Evolutionary conservation across 176 grass and related monocot species (phyloP).

Genomic region (Leersia perrieri): DNA sequence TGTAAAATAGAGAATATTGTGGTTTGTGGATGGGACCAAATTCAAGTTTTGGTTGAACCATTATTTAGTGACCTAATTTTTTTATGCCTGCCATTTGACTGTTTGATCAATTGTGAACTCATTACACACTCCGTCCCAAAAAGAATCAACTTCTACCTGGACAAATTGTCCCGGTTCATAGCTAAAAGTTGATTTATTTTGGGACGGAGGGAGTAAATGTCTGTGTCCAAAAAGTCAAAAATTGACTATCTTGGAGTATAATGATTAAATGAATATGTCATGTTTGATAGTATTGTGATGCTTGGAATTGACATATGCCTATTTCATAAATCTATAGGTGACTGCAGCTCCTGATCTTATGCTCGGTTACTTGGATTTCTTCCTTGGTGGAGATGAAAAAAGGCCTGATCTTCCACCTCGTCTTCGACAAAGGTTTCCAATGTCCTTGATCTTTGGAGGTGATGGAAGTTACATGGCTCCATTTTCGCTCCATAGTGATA

Average conservation of each 20-base stretch:
- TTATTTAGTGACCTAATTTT: neutral
- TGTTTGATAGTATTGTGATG: neutral
- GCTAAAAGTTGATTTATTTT: no score
- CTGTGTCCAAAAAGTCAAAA: no score
- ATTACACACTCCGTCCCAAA: no score
- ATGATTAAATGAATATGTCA: neutral
- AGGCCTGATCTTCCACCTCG: slow-evolving; percentile 92
- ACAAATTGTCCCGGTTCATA: no score
- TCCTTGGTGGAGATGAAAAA: slow-evolving; percentile 99
- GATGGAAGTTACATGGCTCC: slow-evolving; percentile 99
- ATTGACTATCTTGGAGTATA: neutral
- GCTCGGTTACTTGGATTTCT: slow-evolving; percentile 98
- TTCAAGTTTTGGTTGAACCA: slow-evolving; percentile 6
- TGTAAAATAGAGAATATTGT: slow-evolving; percentile 5
- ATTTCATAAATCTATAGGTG: slow-evolving; percentile 57
- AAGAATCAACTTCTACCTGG: no score
- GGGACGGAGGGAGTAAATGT: no score
- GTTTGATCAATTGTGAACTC: neutral
- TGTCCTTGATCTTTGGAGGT: slow-evolving; percentile 91
- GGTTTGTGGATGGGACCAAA: neutral
- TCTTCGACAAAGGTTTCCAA: slow-evolving; percentile 92
- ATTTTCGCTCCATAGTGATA: slow-evolving; percentile 93
- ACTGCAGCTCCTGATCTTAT: slow-evolving; percentile 91
- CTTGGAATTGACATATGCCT: neutral
- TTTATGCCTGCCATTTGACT: neutral